Evolutionary conservation across 2,329 filamentous ascomycete genomes (phyloP), one percentile per base, ranked within the genome.

Genomic region (Cordyceps tenuipes): DNA sequence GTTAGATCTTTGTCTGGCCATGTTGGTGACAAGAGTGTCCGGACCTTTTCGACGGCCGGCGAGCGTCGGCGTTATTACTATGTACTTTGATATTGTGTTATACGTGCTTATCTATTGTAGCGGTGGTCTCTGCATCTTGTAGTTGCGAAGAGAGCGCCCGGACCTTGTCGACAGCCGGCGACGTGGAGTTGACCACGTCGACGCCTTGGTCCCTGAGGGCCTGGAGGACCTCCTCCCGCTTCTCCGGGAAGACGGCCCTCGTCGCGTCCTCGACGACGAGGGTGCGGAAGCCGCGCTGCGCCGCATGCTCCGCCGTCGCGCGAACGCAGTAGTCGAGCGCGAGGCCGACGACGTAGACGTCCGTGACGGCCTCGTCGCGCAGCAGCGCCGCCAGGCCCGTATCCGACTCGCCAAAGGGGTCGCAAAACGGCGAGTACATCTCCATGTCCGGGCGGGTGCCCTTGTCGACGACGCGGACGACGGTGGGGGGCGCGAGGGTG

Each of bases 341-440:
- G 59, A 99, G 70, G 0, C 94, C 94, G 1, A 90, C 91, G 23
- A 94, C 83, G 71, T 87, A 97, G 6, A 97, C 89, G 71, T 95
- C 82, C 6, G 89, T 91, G 31, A 96, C 77, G 0, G 74, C 77
- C 17, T 76, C 76, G 3, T 77, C 77, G 56, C 72, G 79, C 65
- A 99, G 71, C 52, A 77, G 68, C 1, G 69, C 75, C 1, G 79
- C 81, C 29, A 97, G 76, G 15, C 86, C 85, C 67, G 82, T 86
- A 67, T 86, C 84, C 29, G 76, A 77, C 15, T 88, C 77, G 36
- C 75, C 75, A 67, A 97, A 93, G 0, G 90, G 89, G 69, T 92
- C 89, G 62, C 87, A 87, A 68, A 99, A 97, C 0, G 88, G 91
- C 63, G 88, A 93, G 75, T 97, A 97, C 89, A 97, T 96, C 74